phyloP scores from a whole-genome alignment of 371 early-diverging fungal species.

The Mucor velutinosus region DNA sequence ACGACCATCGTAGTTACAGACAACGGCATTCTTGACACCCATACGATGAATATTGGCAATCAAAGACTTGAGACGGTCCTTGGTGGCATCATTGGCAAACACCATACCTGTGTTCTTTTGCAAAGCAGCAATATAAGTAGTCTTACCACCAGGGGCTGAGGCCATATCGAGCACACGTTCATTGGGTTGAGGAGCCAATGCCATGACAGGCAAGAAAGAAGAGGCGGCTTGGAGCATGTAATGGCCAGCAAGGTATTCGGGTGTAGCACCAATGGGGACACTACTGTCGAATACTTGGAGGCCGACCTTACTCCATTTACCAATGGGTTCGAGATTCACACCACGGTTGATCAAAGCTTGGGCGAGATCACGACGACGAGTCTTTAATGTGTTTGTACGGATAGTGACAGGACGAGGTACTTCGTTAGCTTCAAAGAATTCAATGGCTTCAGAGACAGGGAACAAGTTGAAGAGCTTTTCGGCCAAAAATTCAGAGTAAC shows the following conservation, averaged over 20 bases:
- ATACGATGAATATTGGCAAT: conserved; percentile 96
- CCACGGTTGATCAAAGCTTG: conserved; percentile 96
- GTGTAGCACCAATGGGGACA: conserved; percentile 96
- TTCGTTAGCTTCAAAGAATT: conserved; percentile 99
- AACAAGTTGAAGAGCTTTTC: conserved; percentile 93
- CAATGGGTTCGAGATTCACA: conserved; percentile 97
- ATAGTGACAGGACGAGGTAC: conserved; percentile 97
- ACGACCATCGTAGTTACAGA: conserved; percentile 97
- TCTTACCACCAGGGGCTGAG: conserved; percentile 99
- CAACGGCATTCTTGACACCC: conserved; percentile 93
- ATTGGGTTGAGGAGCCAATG: conserved; percentile 92
- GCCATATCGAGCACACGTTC: conserved; percentile 99
- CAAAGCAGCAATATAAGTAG: conserved; percentile 93
- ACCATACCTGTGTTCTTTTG: conserved; percentile 98
- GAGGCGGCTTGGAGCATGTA: conserved; percentile 99
- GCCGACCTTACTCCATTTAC: conserved; percentile 94
- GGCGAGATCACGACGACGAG: conserved; percentile 93
- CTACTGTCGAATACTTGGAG: conserved; percentile 90
- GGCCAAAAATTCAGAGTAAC: conserved; percentile 93
- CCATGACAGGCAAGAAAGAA: conserved; percentile 98
- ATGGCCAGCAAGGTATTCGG: conserved; percentile 99
- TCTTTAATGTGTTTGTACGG: conserved; percentile 96
- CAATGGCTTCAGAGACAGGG: conserved; percentile 88
- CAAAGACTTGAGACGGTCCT: conserved; percentile 90
- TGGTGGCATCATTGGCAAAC: conserved; percentile 97